Conservation (phyloP, 164 flowering plant species). For the Liquidambar formosana region DNA sequence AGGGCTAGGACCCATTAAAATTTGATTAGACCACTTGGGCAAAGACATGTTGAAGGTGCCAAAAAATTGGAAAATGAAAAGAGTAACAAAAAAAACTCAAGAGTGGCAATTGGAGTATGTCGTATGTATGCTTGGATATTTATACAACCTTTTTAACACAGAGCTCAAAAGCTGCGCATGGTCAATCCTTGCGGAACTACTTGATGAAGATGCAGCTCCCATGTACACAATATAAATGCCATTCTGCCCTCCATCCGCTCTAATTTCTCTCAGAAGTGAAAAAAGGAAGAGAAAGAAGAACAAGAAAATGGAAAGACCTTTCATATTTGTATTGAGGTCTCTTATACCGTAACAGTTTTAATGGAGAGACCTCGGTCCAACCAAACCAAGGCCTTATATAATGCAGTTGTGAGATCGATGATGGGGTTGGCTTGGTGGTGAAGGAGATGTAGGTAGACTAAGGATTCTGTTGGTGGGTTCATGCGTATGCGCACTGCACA, state of each 20-base stretch:
- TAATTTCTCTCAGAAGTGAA: constrained; percentile 3
- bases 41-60: background rate
- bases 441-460: background rate
- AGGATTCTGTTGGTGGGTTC: background rate
- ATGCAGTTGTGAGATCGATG: background rate
- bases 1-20: too few relatives aligned
- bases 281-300: constrained; percentile 7
- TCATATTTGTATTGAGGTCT: constrained; percentile 1
- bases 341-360: too few relatives aligned
- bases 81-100: too few relatives aligned
- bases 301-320: background rate
- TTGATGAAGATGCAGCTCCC: constrained; percentile 42
- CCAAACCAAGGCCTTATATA: too few relatives aligned
- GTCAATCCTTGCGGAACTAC: constrained; percentile 14
- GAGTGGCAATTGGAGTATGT: too few relatives aligned
- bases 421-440: background rate
- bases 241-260: constrained; percentile 21
- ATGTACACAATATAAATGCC: constrained; percentile 55
- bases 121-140: too few relatives aligned
- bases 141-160: constrained; percentile 26
- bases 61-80: too few relatives aligned
- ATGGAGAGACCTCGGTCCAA: too few relatives aligned
- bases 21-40: background rate
- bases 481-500: background rate
- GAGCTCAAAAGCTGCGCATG: constrained; percentile 42